Evolutionary conservation across 2,329 filamentous ascomycete genomes (phyloP).

Genomic region (Scolecobasidium constrictum): DNA sequence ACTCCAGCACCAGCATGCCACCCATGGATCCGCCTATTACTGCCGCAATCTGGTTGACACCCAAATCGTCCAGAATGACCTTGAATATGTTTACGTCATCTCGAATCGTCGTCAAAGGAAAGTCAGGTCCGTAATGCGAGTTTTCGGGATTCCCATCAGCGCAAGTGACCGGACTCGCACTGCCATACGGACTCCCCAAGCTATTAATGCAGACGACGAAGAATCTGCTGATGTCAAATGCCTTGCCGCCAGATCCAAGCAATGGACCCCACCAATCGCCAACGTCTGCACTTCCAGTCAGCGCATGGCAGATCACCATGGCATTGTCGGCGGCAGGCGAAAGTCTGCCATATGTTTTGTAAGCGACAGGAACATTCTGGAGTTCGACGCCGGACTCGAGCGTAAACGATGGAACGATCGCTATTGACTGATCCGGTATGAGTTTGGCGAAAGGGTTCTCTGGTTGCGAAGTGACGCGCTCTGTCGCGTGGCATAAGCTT

Average conservation of each 20-base stretch:
- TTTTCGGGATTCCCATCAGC: constrained; percentile 68
- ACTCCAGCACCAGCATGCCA: constrained; percentile 84
- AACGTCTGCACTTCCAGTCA: constrained; percentile 78
- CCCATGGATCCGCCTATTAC: constrained; percentile 79
- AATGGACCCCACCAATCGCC: constrained; percentile 83
- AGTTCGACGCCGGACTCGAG: constrained; percentile 86
- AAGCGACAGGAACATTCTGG: constrained; percentile 59
- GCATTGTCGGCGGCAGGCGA: constrained; percentile 48
- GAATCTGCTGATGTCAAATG: constrained; percentile 73
- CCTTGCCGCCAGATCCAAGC: constrained; percentile 64
- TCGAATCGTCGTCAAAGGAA: constrained; percentile 86
- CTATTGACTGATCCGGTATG: constrained; percentile 81
- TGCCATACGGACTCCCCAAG: constrained; percentile 74
- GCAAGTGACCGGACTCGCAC: constrained; percentile 77
- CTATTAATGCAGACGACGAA: constrained; percentile 83
- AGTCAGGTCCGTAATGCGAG: constrained; percentile 85
- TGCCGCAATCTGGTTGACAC: constrained; percentile 65
- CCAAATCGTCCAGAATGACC: constrained; percentile 67
- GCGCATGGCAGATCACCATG: constrained; percentile 66
- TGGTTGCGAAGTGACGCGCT: constrained; percentile 47
- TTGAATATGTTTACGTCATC: constrained; percentile 90
- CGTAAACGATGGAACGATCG: constrained; percentile 76
- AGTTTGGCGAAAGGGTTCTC: constrained; percentile 85
- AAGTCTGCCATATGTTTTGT: constrained; percentile 50
- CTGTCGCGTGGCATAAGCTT: constrained; percentile 15